phyloP scores from a whole-genome alignment of 2,329 filamentous ascomycete genomes.

The Alternaria viburni region DNA sequence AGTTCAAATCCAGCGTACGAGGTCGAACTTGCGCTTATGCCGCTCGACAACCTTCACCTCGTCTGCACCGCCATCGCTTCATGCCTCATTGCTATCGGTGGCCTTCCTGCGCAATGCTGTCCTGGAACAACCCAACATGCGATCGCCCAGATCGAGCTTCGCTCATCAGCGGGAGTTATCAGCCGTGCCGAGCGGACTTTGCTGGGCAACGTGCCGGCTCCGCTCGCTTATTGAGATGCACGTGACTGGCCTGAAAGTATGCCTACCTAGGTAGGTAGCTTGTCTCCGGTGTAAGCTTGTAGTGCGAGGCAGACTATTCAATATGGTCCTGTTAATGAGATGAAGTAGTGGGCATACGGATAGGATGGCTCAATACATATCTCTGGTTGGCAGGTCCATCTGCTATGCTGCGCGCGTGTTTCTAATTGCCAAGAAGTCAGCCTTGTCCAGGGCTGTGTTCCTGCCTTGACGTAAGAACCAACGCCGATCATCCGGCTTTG shows the following conservation, averaged over 20 bases:
- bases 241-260: not conserved
- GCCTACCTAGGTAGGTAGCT: not conserved
- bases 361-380: not conserved
- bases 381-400: not conserved
- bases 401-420: not conserved
- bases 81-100: not conserved
- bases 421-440: not conserved
- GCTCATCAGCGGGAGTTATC: not conserved
- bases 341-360: not conserved
- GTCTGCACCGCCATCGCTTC: not conserved
- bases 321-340: not conserved
- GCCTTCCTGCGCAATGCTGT: not conserved
- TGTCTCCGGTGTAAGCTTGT: not conserved
- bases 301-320: not conserved
- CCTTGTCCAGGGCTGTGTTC: not conserved
- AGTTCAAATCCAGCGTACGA: not conserved
- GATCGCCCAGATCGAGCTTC: not conserved
- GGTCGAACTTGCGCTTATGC: not conserved
- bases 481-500: not conserved
- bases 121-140: not conserved
- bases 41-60: not conserved
- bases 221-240: not conserved
- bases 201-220: not conserved
- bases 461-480: not conserved
- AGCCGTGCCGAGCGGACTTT: not conserved